A percentile compares a stretch with the other conserved stretches of the same genome.
Evolutionary conservation across 495 filamentous ascomycete species (phyloP).

Genomic region (Aspergillus heteromorphus): DNA sequence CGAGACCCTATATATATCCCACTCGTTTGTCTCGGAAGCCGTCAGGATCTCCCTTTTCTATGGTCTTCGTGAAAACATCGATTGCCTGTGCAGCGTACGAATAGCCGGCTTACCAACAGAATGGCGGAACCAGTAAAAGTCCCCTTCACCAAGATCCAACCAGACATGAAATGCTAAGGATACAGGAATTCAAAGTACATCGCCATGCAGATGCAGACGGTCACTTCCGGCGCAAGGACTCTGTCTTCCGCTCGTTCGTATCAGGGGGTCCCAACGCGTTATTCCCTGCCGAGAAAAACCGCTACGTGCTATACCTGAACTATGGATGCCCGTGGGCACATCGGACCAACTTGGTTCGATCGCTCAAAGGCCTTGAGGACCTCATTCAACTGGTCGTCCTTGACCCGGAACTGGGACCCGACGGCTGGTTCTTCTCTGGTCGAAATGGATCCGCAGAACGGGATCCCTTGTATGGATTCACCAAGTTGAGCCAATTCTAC

Average conservation of each 20-base stretch:
- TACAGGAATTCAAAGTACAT: slow-evolving; percentile 22
- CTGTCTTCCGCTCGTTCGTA: slow-evolving; percentile 44
- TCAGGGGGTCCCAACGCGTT: slow-evolving; percentile 48
- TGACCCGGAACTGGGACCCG: slow-evolving; percentile 59
- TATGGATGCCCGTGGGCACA: slow-evolving; percentile 81
- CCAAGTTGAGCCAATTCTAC: slow-evolving; percentile 66
- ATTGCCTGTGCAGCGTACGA: background rate
- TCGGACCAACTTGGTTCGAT: slow-evolving; percentile 65
- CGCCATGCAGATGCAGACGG: slow-evolving; percentile 43
- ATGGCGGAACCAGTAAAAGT: background rate
- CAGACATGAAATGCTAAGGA: background rate
- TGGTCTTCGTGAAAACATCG: background rate
- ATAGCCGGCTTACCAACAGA: background rate
- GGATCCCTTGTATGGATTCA: slow-evolving; percentile 63
- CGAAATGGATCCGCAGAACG: slow-evolving; percentile 46
- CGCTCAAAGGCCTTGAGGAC: slow-evolving; percentile 74
- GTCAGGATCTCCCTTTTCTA: background rate
- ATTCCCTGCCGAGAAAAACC: slow-evolving; percentile 67
- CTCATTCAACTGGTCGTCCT: slow-evolving; percentile 65
- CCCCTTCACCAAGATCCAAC: background rate
- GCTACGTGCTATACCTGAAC: slow-evolving; percentile 77
- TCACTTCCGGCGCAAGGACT: slow-evolving; percentile 44
- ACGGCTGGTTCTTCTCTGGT: slow-evolving; percentile 72
- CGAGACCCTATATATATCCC: too few species aligned
- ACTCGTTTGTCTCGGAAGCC: background rate